Conservation (phyloP, 805 yeast genomes). For the Tetrapisispora phaffii region DNA sequence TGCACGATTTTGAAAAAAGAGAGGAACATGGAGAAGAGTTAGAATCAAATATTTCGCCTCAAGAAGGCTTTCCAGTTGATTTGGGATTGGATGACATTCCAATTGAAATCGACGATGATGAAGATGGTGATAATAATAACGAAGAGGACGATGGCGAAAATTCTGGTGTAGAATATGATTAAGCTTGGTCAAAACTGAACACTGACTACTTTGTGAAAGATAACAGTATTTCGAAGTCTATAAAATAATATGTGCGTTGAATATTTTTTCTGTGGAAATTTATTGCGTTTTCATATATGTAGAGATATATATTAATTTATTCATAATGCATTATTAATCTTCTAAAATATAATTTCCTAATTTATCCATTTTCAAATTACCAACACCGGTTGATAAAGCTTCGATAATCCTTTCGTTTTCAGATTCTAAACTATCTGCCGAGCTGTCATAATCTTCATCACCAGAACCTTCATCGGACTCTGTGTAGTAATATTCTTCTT, state of each 20-base stretch:
- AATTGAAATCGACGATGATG: slow-evolving; percentile 22
- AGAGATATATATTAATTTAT: background rate
- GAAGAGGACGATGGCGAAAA: slow-evolving; percentile 30
- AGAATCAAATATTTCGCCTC: slow-evolving; percentile 19
- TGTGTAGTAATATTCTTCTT: slow-evolving; percentile 23
- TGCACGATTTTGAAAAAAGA: slow-evolving; percentile 29
- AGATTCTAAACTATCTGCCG: slow-evolving; percentile 31
- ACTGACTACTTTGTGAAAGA: background rate
- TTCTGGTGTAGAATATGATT: slow-evolving; percentile 31
- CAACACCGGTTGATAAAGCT: slow-evolving; percentile 55
- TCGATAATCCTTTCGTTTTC: slow-evolving; percentile 57
- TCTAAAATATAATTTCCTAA: slow-evolving; percentile 73
- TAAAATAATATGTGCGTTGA: background rate
- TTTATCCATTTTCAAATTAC: slow-evolving; percentile 67
- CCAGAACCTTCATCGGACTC: slow-evolving; percentile 21
- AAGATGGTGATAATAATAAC: slow-evolving; percentile 28
- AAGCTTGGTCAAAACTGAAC: background rate
- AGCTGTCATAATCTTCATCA: slow-evolving; percentile 24
- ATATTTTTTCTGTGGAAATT: background rate
- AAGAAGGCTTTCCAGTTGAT: slow-evolving; percentile 4
- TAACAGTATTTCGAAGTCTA: background rate
- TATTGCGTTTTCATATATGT: background rate
- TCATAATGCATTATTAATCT: slow-evolving; percentile 10
- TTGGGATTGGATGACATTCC: slow-evolving; percentile 17
- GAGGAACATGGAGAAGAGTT: slow-evolving; percentile 25